These are phyloP conservation scores for Aphanocladium album DNA, from an alignment of 2,329 filamentous ascomycete species.

Conservation along the genomic window DNA sequence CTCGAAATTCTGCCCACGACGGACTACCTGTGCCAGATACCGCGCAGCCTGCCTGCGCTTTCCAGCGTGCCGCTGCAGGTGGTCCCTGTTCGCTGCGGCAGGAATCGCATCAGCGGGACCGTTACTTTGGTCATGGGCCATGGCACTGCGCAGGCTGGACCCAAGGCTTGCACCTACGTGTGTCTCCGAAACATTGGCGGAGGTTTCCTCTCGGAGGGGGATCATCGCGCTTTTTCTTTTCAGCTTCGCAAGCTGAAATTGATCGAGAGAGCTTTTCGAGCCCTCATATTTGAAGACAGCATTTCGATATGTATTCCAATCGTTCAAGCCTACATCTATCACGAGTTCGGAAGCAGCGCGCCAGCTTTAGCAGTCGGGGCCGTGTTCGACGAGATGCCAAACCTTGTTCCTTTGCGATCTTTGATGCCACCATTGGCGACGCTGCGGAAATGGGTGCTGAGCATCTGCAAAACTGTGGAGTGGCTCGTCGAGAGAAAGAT, in stretches of 20 bases:
- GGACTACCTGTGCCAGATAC: not conserved
- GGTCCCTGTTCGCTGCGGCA: not conserved
- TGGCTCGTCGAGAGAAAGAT: not conserved
- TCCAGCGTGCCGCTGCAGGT: not conserved
- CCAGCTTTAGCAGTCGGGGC: not conserved
- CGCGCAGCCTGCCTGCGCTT: not conserved
- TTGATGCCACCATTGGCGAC: not conserved
- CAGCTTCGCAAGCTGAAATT: not conserved
- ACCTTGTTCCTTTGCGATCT: not conserved
- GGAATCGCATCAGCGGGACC: not conserved
- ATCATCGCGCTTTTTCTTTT: not conserved
- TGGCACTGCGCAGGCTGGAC: not conserved
- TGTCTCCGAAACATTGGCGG: not conserved
- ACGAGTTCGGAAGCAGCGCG: not conserved
- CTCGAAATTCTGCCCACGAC: not conserved
- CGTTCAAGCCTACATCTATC: not conserved
- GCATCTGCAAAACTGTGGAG: not conserved
- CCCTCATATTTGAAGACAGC: not conserved
- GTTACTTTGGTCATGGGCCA: not conserved
- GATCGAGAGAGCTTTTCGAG: not conserved
- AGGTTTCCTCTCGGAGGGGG: not conserved
- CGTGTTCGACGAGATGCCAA: not conserved
- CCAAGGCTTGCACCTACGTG: not conserved
- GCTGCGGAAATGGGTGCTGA: not conserved
- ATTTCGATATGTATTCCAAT: not conserved